Base-by-base conservation (phyloP, 352 stramenopile species). In the Phytopythium chamaehyphon region DNA sequence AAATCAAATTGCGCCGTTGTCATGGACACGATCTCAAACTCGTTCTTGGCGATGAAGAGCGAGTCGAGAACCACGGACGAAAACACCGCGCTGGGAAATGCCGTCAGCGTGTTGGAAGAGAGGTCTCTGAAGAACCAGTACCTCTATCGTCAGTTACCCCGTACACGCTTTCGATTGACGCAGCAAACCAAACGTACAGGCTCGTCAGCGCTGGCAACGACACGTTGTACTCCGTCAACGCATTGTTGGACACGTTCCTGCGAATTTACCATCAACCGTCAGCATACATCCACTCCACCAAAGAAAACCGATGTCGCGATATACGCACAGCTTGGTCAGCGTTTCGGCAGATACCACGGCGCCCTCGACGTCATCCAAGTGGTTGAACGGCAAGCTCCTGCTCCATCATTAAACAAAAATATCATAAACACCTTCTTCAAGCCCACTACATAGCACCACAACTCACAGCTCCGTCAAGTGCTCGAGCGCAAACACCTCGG, bases 1-100 rank as follows among this genome's bases (percentile, higher is more conserved):
- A 86, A 88, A 50, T 88, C 76, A 49, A 83, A 88, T 61, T 88
- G 69, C 16, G 62, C 64, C 6, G 61, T 49, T 21, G 76, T 80
- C 31, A 88, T 51, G 12, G 58, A 70, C 26, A 64, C 67, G 47
- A 88, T 70, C 44, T 86, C 61, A 47, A 86, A 85, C n/a, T 59
- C 47, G 33, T 88, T 88, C 42, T 18, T 51, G 12, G 57, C 51
- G 47, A 86, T 63, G 47, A 61, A 71, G 44, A 88, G 75, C 40
- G 53, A 68, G 45, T 70, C 64, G 42, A 88, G 61, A 36, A 60
- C 48, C n/a, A 65, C 54, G 23, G 69, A 76, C 24, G 55, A 50
- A 64, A 86, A 83, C 21, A 88, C 65, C 40, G 61, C 33, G 28
- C 64, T 65, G 12, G 76, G 74, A 31, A 88, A 82, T 19, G 48